Percentiles rank a stretch among this genome's conserved stretches.
These are phyloP conservation scores for Kokia cookei DNA, from an alignment of 441 rosid species.

Conservation along the genomic window DNA sequence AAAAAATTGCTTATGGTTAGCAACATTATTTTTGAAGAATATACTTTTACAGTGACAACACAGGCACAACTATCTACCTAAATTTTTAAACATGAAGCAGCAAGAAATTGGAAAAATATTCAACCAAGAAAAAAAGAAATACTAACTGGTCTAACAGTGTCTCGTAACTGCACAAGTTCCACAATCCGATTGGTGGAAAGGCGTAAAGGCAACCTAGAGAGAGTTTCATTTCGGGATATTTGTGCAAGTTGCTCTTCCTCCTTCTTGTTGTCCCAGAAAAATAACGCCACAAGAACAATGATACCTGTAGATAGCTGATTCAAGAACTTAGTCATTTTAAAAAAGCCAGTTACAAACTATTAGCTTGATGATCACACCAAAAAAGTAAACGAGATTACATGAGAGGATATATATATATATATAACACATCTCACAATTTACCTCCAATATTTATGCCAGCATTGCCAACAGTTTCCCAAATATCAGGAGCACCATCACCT, in stretches of 20 bases:
- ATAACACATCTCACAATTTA: constrained; percentile 11
- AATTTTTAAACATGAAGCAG: constrained; percentile 7
- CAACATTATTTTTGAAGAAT: not conserved
- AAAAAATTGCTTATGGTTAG: not conserved
- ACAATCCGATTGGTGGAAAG: constrained; percentile 86
- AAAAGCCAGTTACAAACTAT: constrained; percentile 22
- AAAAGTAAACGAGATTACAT: not conserved
- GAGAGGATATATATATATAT: not conserved
- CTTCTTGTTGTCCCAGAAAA: constrained; percentile 86
- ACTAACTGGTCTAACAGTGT: constrained; percentile 88
- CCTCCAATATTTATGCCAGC: constrained; percentile 88
- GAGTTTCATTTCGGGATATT: constrained; percentile 79
- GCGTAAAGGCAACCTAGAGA: constrained; percentile 85
- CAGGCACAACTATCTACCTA: not conserved
- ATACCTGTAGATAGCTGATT: constrained; percentile 83
- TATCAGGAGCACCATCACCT: constrained; percentile 81
- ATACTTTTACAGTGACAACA: not conserved
- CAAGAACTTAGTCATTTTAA: constrained; percentile 49
- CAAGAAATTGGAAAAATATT: not conserved
- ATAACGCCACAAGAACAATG: constrained; percentile 58
- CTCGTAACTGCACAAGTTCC: constrained; percentile 92
- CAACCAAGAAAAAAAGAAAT: not conserved
- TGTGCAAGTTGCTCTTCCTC: constrained; percentile 94
- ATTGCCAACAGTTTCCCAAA: constrained; percentile 68
- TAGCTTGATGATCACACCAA: not conserved